Evolutionary conservation across 2,329 filamentous ascomycete species (phyloP), one percentile per base, ranked within the genome.

Genomic region (Aspergillus fischeri): DNA sequence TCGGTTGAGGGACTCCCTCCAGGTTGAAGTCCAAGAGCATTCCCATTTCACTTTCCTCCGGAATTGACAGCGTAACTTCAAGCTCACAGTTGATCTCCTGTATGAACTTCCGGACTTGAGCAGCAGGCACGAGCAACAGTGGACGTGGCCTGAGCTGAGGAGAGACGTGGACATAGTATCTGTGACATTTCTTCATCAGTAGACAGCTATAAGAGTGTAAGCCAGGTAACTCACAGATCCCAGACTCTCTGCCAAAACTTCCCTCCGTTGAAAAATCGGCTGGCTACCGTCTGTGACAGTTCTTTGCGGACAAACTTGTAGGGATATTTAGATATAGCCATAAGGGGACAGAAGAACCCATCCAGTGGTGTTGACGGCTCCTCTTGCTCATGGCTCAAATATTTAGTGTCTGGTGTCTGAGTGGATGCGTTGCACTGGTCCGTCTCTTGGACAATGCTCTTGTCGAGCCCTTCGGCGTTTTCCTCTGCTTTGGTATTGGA

Each of bases 141-240:
- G 86, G 84, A 52, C 80, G 80, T 29, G 77, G 71, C 14, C 77
- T 73, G 7, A 76, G 63, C 3, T 76, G 70, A 17, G 67, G 61
- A 0, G 83, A 82, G 50, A 83, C 77, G 67, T 86, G 80, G 38
- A 91, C 67, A 70, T 89, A 92, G 72, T 87, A 91, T 54, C 88
- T 90, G 52, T 7, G 29, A 27, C 8, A 41, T 10, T 24, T 51
- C 21, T 47, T 17, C 32, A 55, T 52, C 21, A 38, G 10, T 20
- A 14, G 1, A 27, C n/a, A 28, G 17, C 20, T 14, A 44, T 21
- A 6, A 35, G 52, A 32, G 20, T 49, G 2, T 17, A 48, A 49
- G 41, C 4, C 44, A 14, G 24, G 52, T 56, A 3, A 80, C 87
- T 80, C 79, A 94, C 90, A 96, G 76, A 60, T 93, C 86, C 92